phyloP scores from a whole-genome alignment of 768 basidiomycete species.

The Cyclocybe cylindracea region DNA sequence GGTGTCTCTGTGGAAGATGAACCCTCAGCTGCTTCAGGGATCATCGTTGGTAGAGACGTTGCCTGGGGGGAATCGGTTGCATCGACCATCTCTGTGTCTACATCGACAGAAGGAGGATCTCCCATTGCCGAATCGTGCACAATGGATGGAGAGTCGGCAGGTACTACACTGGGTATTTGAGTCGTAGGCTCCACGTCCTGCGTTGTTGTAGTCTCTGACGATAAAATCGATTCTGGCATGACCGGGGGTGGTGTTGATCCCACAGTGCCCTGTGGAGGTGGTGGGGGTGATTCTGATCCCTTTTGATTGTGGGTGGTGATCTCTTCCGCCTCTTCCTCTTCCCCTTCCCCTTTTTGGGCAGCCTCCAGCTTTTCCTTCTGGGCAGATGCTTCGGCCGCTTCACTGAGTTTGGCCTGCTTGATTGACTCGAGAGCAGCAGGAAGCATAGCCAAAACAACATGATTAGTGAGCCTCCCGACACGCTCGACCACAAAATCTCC shows the following conservation, averaged over 20 bases:
- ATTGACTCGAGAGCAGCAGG: constrained; percentile 77
- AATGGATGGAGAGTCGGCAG: background rate
- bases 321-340: constrained; percentile 33
- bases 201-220: background rate
- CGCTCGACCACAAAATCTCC: constrained; percentile 74
- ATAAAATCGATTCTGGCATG: background rate
- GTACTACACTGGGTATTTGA: background rate
- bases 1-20: constrained; percentile 12
- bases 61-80: constrained; percentile 22
- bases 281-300: too few relatives aligned
- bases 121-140: constrained; percentile 33
- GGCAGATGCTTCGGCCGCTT: constrained; percentile 47
- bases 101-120: constrained; percentile 28
- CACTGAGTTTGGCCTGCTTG: constrained; percentile 55
- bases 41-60: constrained; percentile 5
- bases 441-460: constrained; percentile 71
- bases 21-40: constrained; percentile 2
- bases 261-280: constrained; percentile 14
- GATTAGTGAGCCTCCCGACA: constrained; percentile 64
- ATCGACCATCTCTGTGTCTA: constrained; percentile 57
- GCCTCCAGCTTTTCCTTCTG: constrained; percentile 32
- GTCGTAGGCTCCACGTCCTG: background rate
- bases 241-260: background rate
- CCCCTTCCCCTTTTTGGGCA: constrained; percentile 32
- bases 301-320: constrained; percentile 8